phyloP scores from a whole-genome alignment of 768 basidiomycete species.

The Termitomyces sp. region DNA sequence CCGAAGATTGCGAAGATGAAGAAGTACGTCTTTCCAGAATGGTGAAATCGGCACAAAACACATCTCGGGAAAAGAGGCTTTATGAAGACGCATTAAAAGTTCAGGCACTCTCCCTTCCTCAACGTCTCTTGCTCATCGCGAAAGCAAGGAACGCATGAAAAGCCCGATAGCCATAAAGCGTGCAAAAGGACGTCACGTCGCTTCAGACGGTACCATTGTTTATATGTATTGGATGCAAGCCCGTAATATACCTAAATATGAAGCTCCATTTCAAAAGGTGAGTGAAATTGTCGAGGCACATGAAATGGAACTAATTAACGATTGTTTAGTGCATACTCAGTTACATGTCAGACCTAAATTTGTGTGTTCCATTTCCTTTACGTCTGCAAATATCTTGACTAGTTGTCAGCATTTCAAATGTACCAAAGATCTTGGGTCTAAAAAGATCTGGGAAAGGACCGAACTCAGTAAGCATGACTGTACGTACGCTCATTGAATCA shows the following conservation, averaged over 20 bases:
- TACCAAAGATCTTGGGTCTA: conserved; percentile 49
- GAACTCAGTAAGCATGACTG: conserved; percentile 55
- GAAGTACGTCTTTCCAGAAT: conserved; percentile 34
- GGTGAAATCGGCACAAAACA: conserved; percentile 27
- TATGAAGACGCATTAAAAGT: conserved; percentile 27
- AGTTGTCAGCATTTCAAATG: conserved; percentile 47
- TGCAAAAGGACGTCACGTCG: conserved; percentile 37
- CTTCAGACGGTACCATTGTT: conserved; percentile 41
- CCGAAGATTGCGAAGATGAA: conserved; percentile 61
- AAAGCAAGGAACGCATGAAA: conserved; percentile 51
- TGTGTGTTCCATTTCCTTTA: conserved; percentile 40
- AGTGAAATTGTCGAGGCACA: not conserved
- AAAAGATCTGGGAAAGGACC: conserved; percentile 44
- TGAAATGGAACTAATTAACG: not conserved
- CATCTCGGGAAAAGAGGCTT: conserved; percentile 28
- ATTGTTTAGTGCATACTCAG: conserved; percentile 64
- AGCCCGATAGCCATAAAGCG: conserved; percentile 68
- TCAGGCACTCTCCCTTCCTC: conserved; percentile 1
- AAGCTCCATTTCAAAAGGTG: conserved; percentile 74
- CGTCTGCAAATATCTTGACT: conserved; percentile 5
- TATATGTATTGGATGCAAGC: conserved; percentile 83
- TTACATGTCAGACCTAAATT: conserved; percentile 74
- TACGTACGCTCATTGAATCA: conserved; percentile 26
- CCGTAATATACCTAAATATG: conserved; percentile 59
- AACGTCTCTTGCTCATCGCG: not conserved